These are phyloP conservation scores for Ensete glaucum DNA, from an alignment of 176 grass and related monocot genomes.

Conservation along the genomic window DNA sequence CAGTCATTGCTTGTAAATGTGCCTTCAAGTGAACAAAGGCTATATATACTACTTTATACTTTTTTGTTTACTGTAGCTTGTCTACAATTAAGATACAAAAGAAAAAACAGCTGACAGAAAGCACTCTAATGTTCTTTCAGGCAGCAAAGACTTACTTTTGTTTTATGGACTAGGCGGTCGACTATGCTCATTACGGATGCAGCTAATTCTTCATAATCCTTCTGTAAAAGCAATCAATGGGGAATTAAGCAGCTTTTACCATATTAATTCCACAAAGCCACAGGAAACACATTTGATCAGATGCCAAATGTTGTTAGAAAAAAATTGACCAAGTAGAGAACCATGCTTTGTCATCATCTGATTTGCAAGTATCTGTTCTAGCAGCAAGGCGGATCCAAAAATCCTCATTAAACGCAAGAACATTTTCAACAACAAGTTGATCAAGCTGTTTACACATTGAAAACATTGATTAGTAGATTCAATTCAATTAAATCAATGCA, in stretches of 20 bases:
- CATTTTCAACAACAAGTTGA: conserved; percentile 91
- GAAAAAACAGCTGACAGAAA: neutral
- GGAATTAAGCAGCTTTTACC: neutral
- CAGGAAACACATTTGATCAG: neutral
- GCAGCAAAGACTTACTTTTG: conserved; percentile 50
- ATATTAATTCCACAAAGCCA: conserved; percentile 11
- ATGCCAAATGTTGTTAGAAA: neutral
- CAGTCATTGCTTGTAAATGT: neutral
- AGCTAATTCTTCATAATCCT: conserved; percentile 87
- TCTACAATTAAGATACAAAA: neutral
- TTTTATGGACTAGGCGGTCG: conserved; percentile 86
- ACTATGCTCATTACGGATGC: conserved; percentile 80
- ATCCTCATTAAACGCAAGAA: conserved; percentile 58
- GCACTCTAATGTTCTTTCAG: neutral
- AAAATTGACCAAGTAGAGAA: conserved; percentile 29
- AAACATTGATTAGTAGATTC: conserved; percentile 18
- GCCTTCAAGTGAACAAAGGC: no score
- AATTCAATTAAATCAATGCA: neutral
- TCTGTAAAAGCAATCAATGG: conserved; percentile 27
- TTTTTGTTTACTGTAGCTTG: no score
- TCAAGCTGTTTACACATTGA: conserved; percentile 54
- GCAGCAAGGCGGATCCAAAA: conserved; percentile 86
- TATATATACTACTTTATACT: no score
- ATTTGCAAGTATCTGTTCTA: conserved; percentile 76
- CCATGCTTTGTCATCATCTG: conserved; percentile 92